Conservation (phyloP, 179 eudicot species). For the Beta lomatogona region DNA sequence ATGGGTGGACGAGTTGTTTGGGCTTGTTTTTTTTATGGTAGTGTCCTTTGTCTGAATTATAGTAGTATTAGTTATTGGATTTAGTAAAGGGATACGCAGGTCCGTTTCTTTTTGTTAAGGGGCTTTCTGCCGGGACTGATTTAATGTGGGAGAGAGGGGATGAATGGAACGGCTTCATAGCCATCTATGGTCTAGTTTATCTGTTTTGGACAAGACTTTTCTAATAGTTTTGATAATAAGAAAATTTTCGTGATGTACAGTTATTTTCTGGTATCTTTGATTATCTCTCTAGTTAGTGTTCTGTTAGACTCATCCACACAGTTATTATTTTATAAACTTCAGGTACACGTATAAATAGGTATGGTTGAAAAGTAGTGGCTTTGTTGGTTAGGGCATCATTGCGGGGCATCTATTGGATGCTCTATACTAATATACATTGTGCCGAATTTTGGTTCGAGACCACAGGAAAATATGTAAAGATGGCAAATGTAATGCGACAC, state of each 20-base stretch:
- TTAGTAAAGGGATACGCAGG: too few relatives aligned
- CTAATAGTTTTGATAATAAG: background rate
- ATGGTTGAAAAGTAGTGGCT: too few relatives aligned
- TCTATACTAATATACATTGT: too few relatives aligned
- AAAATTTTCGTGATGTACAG: slow-evolving; percentile 1
- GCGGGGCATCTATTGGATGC: too few relatives aligned
- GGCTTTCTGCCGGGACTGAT: background rate
- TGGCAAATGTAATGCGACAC: too few relatives aligned
- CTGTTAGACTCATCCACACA: background rate
- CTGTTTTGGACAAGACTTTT: background rate
- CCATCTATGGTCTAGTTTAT: background rate
- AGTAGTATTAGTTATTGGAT: background rate
- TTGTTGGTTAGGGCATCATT: too few relatives aligned
- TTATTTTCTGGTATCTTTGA: background rate
- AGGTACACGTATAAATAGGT: too few relatives aligned
- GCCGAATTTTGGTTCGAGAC: too few relatives aligned
- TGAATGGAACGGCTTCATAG: background rate
- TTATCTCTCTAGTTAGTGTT: background rate
- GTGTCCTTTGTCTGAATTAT: background rate
- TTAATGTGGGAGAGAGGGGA: background rate
- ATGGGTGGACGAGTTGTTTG: background rate
- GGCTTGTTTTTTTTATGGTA: background rate
- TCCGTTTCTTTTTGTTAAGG: background rate
- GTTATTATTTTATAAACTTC: too few relatives aligned
- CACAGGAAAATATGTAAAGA: too few relatives aligned